Evolutionary conservation across 768 basidiomycete species (phyloP), one percentile per base, ranked within the genome.

Genomic region (Baorangia bicolor): DNA sequence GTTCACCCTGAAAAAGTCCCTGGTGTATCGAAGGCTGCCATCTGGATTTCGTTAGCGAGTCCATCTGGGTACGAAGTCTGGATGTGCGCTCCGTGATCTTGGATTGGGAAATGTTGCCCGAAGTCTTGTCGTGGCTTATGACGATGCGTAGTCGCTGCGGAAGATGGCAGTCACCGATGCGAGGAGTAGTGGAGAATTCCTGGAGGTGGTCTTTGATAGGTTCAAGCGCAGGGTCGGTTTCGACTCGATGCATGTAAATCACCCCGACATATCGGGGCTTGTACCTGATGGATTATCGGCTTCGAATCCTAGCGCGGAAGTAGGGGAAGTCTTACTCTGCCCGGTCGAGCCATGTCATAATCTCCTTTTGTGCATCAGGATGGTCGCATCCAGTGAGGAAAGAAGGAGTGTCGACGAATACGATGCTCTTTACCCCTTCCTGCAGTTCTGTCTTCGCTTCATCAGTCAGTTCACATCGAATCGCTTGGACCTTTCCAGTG

Each of bases 391-490:
- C 64, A 2, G 64, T 65, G 41, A 51, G 46, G 31, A 65, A 66
- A 0, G 64, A 66, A 23, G 66, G 66, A 0, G 61, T 57, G 31
- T 67, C 66, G 4, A 65, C 42, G 23, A 67, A 61, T 9, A 68
- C 59, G 11, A 66, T 50, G 14, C 41, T 47, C 25, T 49, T 49
- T 8, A 58, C 6, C 1, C 51, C 58, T 3, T 51, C 60, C 6
- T 35, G 12, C 16, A 47, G n/a, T 1, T 43, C 51, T 3, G 0
- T 30, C 47, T 34, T 56, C 11, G 49, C 55, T 21, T 56, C 61
- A 4, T 63, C 64, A 7, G 25, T 51, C 8, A 62, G 27, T 5
- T 57, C 55, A 11, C 63, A 62, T 35, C 40, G 53, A 12, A 62
- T 52, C 4, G 63, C 65, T 34, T 47, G 56, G 7, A 64, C 51